Conservation (phyloP, 2,329 filamentous ascomycete species). For the Geoglossum cookeanum region DNA sequence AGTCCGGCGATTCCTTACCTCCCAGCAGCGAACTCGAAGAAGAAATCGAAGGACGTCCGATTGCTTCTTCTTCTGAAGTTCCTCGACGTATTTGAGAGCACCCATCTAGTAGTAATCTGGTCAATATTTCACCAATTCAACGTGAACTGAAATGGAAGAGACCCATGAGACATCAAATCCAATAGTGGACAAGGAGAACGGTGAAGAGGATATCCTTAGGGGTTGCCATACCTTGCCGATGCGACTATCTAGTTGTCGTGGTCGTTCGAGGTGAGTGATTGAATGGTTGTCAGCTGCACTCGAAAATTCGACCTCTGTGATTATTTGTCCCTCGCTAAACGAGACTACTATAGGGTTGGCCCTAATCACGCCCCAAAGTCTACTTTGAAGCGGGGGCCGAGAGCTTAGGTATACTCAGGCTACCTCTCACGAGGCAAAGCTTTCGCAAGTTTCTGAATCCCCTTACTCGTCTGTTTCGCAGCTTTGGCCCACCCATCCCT, state of each 20-base stretch:
- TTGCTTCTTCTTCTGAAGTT: conserved; percentile 99
- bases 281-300: background rate
- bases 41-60: conserved; percentile 99
- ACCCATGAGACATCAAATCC: background rate
- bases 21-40: conserved; percentile 99
- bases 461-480: background rate
- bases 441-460: background rate
- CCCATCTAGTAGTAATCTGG: conserved; percentile 50
- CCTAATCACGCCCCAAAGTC: background rate
- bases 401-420: too few species aligned
- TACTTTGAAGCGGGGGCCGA: background rate
- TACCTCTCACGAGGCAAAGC: background rate
- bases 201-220: background rate
- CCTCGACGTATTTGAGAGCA: conserved; percentile 99
- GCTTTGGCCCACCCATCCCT: background rate
- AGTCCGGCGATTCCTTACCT: conserved; percentile 41
- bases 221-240: background rate
- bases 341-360: background rate
- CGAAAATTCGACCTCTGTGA: too few species aligned
- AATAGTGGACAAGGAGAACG: background rate
- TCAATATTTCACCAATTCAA: background rate
- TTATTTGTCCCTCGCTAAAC: background rate
- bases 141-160: background rate
- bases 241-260: background rate
- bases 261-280: background rate